These are phyloP conservation scores for Exophiala oligosperma DNA, from an alignment of 2,329 filamentous ascomycete species.

Conservation along the genomic window DNA sequence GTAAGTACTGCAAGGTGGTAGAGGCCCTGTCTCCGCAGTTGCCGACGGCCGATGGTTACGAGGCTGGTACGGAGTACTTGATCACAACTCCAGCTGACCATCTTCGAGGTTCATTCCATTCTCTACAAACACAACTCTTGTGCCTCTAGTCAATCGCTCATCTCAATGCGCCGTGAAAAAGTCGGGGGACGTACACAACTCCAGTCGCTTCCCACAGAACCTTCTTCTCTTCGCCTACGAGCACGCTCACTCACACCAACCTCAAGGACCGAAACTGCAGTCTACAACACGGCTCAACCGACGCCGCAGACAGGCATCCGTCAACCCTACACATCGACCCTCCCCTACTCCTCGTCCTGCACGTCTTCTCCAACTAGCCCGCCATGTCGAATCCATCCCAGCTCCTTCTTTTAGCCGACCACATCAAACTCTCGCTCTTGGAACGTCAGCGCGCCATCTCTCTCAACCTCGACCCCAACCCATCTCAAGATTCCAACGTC, in stretches of 20 bases:
- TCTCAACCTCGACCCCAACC: constrained; percentile 71
- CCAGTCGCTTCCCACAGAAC: not conserved
- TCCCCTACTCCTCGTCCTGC: not conserved
- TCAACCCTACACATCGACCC: not conserved
- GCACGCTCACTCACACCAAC: no score
- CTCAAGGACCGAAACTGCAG: not conserved
- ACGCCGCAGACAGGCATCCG: not conserved
- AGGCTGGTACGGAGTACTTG: not conserved
- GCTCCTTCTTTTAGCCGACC: constrained; percentile 89
- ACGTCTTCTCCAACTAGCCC: constrained; percentile 16
- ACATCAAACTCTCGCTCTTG: constrained; percentile 92
- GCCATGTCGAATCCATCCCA: constrained; percentile 62
- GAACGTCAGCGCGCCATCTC: constrained; percentile 85
- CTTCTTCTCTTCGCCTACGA: no score
- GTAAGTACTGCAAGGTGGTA: no score
- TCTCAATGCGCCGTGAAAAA: not conserved
- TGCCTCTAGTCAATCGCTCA: not conserved
- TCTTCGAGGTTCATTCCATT: not conserved
- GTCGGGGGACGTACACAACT: not conserved
- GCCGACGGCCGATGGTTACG: no score
- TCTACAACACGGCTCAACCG: not conserved
- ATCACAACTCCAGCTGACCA: not conserved
- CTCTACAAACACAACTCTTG: not conserved
- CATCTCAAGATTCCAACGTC: constrained; percentile 81
- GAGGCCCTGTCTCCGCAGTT: no score